Base-by-base conservation (phyloP, 345 rosid genomes). In the Eucalyptus erythrocorys region DNA sequence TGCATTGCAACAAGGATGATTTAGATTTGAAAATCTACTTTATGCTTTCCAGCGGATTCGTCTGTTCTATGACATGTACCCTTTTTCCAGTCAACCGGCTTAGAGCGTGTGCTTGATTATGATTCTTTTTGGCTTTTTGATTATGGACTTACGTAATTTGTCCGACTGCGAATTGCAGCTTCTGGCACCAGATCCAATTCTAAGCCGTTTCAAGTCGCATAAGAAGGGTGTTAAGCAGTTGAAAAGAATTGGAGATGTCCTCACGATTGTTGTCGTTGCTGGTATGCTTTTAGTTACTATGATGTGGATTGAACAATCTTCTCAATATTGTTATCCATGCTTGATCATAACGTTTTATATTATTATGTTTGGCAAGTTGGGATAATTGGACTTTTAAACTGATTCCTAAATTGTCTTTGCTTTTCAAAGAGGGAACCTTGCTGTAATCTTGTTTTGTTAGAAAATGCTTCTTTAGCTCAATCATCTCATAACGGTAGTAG, bases 211-310 rank as follows among this genome's bases (percentile, higher is more conserved):
- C 95, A 96, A 97, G 90, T 97, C 99, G 19, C 92, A 94, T 87
- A 95, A 94, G 92, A 94, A 92, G 94, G 53, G 94, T 26, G 99
- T 95, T 22, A 86, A 89, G 87, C 80, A 30, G 17, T 49, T 96
- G 91, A 97, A 95, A 88, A 95, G 93, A 88, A 42, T 97, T 30
- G 97, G 97, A 85, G 98, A 97, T 94, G 94, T 95, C 89, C 99
- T 98, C 85, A 98, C 97, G 1, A n/a, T 94, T 88, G 95, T 93
- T 32, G 96, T 95, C 76, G 95, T 97, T 88, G 99, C 99, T 93
- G 99, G 99, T 95, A 92, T 15, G 87, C 53, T 85, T 55, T 34
- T 76, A 76, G 47, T 40, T 40, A 10, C 47, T 10, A 40, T 76
- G 84, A 76, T 76, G 47, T 11, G 30, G 47, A 76, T 76, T 76